These are phyloP conservation scores for Auriculariales sp. DNA, from an alignment of 768 basidiomycete species.

Conservation along the genomic window DNA sequence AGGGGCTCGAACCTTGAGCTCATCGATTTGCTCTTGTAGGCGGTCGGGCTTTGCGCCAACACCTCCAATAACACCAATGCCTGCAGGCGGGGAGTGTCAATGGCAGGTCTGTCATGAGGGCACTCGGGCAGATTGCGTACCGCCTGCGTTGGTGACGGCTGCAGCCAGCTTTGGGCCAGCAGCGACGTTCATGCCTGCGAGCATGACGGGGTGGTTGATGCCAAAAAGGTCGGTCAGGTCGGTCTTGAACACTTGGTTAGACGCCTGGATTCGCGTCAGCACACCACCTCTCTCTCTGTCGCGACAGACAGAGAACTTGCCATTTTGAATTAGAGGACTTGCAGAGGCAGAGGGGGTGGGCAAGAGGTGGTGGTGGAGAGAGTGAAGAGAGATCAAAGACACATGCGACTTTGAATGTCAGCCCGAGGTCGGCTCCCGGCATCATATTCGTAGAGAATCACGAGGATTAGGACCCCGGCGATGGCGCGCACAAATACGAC, in stretches of 20 bases:
- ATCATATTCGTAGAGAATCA: too few relatives aligned
- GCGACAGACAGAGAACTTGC: too few relatives aligned
- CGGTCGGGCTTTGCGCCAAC: conserved; percentile 58
- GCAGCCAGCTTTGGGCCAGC: conserved; percentile 77
- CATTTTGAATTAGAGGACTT: too few relatives aligned
- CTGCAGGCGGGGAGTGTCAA: conserved; percentile 14
- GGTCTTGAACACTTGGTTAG: conserved; percentile 48
- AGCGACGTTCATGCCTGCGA: conserved; percentile 82
- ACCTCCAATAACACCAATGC: conserved; percentile 72
- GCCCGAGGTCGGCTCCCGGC: too few relatives aligned
- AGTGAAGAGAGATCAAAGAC: too few relatives aligned
- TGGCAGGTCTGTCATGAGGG: conserved; percentile 32
- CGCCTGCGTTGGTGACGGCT: conserved; percentile 73
- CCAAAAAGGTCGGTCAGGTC: conserved; percentile 63
- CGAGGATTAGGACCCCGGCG: too few relatives aligned
- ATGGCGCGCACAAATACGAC: too few relatives aligned
- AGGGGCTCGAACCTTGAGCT: conserved; percentile 5
- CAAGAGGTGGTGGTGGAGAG: too few relatives aligned
- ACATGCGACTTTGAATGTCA: too few relatives aligned
- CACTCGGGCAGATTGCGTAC: neutral
- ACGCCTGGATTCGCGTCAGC: conserved; percentile 74
- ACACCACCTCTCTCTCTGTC: too few relatives aligned
- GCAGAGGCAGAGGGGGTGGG: too few relatives aligned
- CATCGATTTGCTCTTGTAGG: conserved; percentile 23
- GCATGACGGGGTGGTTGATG: conserved; percentile 73